phyloP scores from a whole-genome alignment of 2,329 filamentous ascomycete species.

The Xylaria sp. region DNA sequence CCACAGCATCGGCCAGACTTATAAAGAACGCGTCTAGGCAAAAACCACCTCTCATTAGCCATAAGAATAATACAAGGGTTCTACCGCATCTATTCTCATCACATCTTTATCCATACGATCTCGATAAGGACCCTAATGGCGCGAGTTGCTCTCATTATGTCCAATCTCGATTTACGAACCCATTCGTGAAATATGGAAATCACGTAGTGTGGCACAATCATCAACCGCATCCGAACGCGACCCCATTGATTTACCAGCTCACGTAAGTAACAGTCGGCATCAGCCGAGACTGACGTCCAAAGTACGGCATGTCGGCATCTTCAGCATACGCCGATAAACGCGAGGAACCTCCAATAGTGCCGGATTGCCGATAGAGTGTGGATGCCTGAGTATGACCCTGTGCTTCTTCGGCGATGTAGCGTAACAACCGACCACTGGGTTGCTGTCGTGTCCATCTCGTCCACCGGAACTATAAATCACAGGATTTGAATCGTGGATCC shows the following conservation, averaged over 20 bases:
- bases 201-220: not conserved
- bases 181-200: not conserved
- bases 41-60: not conserved
- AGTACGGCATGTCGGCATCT: not conserved
- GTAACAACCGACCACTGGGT: slow-evolving; percentile 38
- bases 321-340: not conserved
- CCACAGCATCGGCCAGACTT: not conserved
- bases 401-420: not conserved
- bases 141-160: not conserved
- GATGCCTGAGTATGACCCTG: not conserved
- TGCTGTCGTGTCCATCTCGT: slow-evolving; percentile 54
- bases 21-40: not conserved
- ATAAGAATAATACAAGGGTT: not conserved
- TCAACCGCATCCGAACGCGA: not conserved
- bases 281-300: not conserved
- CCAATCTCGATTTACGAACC: not conserved
- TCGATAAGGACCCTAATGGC: not conserved
- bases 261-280: not conserved
- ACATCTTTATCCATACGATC: not conserved
- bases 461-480: slow-evolving; percentile 52
- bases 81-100: not conserved
- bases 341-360: not conserved
- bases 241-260: not conserved
- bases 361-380: not conserved
- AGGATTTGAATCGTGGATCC: slow-evolving; percentile 42